These are phyloP conservation scores for Withania somnifera DNA, from an alignment of 305 asterid genomes.

Conservation along the genomic window DNA sequence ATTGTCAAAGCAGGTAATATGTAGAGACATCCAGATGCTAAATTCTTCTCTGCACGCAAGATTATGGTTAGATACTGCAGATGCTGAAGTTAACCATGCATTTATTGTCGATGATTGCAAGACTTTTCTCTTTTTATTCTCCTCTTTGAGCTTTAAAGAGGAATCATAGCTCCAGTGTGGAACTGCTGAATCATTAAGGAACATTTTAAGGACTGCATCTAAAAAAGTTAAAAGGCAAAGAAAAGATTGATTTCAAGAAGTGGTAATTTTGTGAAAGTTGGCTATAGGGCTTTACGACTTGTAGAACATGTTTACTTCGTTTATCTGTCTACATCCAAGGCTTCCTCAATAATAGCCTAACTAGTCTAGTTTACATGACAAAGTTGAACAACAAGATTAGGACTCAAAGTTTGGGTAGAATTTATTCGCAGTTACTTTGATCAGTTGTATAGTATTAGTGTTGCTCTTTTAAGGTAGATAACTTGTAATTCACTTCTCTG, in stretches of 20 bases:
- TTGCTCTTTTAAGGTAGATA: neutral
- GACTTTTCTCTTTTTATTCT: neutral
- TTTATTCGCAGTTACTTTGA: neutral
- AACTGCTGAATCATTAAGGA: neutral
- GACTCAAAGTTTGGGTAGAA: neutral
- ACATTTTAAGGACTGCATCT: neutral
- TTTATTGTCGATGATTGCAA: neutral
- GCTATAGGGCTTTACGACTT: neutral
- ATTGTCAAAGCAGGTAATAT: slow-evolving; percentile 13
- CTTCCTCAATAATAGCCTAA: too few species aligned
- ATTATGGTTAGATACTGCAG: neutral
- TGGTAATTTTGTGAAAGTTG: neutral
- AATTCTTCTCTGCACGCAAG: neutral
- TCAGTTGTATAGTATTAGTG: neutral
- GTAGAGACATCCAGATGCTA: neutral
- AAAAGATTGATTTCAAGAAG: neutral
- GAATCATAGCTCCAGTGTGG: neutral
- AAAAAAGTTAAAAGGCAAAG: neutral
- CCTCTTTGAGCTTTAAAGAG: neutral
- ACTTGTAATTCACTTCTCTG: neutral
- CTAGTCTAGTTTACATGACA: neutral
- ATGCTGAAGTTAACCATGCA: neutral
- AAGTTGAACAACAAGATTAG: neutral
- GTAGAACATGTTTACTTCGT: neutral
- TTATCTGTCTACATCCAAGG: neutral